Conservation (phyloP, 805 yeast genomes). For the Kodamaea neixiangensis region DNA sequence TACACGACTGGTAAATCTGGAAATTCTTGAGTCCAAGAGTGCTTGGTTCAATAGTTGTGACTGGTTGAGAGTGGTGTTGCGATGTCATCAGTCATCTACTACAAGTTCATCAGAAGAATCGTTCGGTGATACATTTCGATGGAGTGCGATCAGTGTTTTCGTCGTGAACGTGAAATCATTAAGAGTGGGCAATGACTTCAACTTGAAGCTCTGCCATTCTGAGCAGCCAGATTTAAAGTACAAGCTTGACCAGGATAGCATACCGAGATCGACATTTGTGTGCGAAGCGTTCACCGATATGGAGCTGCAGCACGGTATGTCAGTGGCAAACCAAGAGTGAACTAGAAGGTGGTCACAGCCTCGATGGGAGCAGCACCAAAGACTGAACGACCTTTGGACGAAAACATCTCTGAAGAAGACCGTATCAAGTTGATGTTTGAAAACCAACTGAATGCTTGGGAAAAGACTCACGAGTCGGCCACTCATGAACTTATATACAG, state of each 20-base stretch:
- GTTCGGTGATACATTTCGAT: conserved; percentile 81
- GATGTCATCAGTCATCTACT: conserved; percentile 89
- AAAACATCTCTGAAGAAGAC: conserved; percentile 74
- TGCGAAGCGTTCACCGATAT: conserved; percentile 72
- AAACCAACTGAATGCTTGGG: conserved; percentile 93
- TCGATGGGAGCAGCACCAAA: conserved; percentile 20
- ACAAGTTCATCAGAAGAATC: conserved; percentile 81
- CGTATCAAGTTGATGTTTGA: conserved; percentile 88
- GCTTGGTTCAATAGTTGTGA: no score
- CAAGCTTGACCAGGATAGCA: conserved; percentile 85
- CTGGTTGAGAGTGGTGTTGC: no score
- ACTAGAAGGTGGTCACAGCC: conserved; percentile 40
- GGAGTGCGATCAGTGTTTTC: conserved; percentile 97
- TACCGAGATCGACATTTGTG: conserved; percentile 85
- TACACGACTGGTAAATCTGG: background rate
- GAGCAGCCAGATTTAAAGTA: conserved; percentile 66
- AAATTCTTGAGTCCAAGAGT: background rate
- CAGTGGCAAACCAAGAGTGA: conserved; percentile 64
- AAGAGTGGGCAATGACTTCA: conserved; percentile 83
- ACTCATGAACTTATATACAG: conserved; percentile 75
- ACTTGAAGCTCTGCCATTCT: conserved; percentile 63
- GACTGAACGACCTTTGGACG: conserved; percentile 31
- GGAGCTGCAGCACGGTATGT: conserved; percentile 66
- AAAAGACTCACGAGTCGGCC: conserved; percentile 87
- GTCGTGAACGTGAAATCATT: conserved; percentile 92